Base-by-base conservation (phyloP, 1,139 yeast genomes). In the Saccharomyces hybrid region DNA sequence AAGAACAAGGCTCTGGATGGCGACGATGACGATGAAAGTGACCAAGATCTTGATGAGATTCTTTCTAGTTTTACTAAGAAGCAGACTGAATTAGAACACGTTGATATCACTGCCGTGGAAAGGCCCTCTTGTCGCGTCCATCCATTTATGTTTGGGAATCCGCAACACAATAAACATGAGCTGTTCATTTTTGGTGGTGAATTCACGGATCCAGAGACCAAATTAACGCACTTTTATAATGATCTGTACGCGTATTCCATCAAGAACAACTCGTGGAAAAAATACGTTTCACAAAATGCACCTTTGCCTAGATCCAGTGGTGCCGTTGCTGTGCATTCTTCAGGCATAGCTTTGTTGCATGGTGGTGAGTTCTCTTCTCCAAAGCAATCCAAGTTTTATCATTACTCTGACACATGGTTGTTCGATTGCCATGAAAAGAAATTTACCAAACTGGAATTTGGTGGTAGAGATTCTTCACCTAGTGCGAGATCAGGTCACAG, bases 301-400 rank as follows among this genome's bases (percentile, higher is more conserved):
- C 99, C 99, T 11, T 79, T 91, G 66, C 97, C 97, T 1, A 76
- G 99, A 60, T 88, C 96, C 0, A 90, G 97, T 0, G 97, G 95
- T 64, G 88, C 96, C 2, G 87, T 90, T 90, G 85, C 93, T 61
- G 86, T 89, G 0, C 98, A 93, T 70, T 96, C 97, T 1, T 83
- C 91, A 2, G 98, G 98, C 7, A 74, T 90, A 1, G 79, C 88
- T 27, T 72, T 93, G 58, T 72, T 93, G 77, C 93, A 89, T 74
- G 99, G 98, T 53, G 99, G 99, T 61, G 99, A 93, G 71, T 93
- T 93, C 64, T 88, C 97, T 1, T 88, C 96, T 6, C 98, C 98
- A 2, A 93, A 91, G 66, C 99, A 93, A 71, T 84, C 90, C 51
- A 89, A 97, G 0, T 93, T 93, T 70, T 95, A 93, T 70, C 99